Conservation (phyloP, 225 moss, liverwort and hornwort species). For the Sphagnum contortum region DNA sequence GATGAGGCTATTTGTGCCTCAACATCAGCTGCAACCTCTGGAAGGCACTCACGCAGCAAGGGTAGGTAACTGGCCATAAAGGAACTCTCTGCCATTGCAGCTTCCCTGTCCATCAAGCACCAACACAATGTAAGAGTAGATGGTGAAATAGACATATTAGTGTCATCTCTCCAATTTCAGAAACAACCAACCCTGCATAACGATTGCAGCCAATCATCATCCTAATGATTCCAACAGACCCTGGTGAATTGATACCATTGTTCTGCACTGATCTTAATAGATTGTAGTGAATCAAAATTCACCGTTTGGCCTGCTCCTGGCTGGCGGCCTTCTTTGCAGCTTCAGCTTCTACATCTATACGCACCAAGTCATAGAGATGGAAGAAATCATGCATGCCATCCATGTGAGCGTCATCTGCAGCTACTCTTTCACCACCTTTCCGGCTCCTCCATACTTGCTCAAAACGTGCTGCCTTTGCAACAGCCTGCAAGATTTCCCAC, state of each 20-base stretch:
- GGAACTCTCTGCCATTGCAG: constrained; percentile 47
- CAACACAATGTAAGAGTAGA: neutral
- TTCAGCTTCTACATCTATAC: constrained; percentile 59
- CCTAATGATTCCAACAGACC: too few relatives aligned
- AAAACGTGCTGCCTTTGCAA: constrained; percentile 67
- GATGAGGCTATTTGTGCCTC: constrained; percentile 33
- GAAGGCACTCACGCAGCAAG: constrained; percentile 68
- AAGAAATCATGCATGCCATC: constrained; percentile 49
- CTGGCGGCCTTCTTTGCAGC: constrained; percentile 35
- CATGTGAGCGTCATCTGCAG: constrained; percentile 28
- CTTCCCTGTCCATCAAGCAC: constrained; percentile 50
- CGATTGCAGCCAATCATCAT: too few relatives aligned
- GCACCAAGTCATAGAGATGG: constrained; percentile 83
- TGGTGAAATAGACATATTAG: too few relatives aligned
- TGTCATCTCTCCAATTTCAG: too few relatives aligned
- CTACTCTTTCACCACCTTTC: constrained; percentile 22
- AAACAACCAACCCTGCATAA: too few relatives aligned
- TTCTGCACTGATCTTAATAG: too few relatives aligned
- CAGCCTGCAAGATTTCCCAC: constrained; percentile 9
- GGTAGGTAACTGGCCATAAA: constrained; percentile 74
- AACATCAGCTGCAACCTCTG: constrained; percentile 63
- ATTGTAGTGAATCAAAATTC: neutral
- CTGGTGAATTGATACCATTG: too few relatives aligned
- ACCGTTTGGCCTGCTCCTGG: constrained; percentile 68
- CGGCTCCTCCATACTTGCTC: constrained; percentile 88